Evolutionary conservation across 2,329 filamentous ascomycete species (phyloP).

Genomic region (Verruconis gallopava): DNA sequence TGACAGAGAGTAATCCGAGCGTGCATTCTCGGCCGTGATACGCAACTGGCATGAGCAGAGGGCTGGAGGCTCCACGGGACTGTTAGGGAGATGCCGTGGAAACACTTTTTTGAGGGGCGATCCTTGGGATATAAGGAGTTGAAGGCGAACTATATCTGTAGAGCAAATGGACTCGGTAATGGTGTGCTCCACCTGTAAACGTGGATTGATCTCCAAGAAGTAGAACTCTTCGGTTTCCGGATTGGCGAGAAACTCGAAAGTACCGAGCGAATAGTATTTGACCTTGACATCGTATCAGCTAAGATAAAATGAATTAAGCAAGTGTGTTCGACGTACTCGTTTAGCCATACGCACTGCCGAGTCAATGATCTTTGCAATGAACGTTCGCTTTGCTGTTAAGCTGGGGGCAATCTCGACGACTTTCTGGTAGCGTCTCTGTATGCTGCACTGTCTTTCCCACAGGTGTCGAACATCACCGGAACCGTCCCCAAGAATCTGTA

Average conservation of each 20-base stretch:
- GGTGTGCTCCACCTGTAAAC: conserved; percentile 50
- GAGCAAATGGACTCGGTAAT: conserved; percentile 44
- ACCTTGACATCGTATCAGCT: conserved; percentile 24
- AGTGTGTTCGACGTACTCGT: conserved; percentile 23
- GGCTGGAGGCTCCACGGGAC: conserved; percentile 25
- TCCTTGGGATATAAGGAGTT: conserved; percentile 43
- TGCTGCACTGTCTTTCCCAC: conserved; percentile 49
- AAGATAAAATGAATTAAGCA: too few species aligned
- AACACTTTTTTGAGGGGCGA: conserved; percentile 25
- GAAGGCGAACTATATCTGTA: conserved; percentile 42
- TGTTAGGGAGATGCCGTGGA: conserved; percentile 17
- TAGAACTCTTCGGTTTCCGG: conserved; percentile 37
- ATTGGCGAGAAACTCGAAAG: conserved; percentile 51
- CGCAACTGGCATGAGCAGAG: conserved; percentile 42
- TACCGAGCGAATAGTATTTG: conserved; percentile 46
- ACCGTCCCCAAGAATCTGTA: conserved; percentile 47
- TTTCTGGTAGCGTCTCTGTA: conserved; percentile 49
- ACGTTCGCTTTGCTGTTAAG: conserved; percentile 30
- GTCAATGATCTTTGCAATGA: conserved; percentile 39
- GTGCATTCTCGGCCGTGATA: conserved; percentile 43
- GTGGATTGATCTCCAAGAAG: conserved; percentile 49
- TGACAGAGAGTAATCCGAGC: conserved; percentile 41
- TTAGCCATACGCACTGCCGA: conserved; percentile 41
- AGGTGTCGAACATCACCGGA: conserved; percentile 39
- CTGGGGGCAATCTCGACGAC: conserved; percentile 47